Evolutionary conservation across 106 monocot species (phyloP), one percentile per base, ranked within the genome.

Genomic region (Vanilla planifolia): DNA sequence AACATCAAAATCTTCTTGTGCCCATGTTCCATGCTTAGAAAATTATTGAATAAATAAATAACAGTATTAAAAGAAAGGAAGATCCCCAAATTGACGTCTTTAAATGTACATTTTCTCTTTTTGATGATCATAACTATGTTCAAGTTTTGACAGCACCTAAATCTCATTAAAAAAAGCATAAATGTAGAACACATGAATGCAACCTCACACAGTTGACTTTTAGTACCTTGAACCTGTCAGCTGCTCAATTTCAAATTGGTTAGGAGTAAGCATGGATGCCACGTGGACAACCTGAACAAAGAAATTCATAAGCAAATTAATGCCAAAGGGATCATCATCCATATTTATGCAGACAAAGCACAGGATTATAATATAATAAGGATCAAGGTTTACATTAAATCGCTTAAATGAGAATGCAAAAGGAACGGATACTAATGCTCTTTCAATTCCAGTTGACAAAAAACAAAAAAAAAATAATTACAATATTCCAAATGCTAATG

Each of bases 191-290:
- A 50, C 26, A 50, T 8, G 13, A 0, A 53, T 22, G 22, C 32
- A 53, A 53, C 13, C 30, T 53, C 53, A 36, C 33, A 57, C 5
- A 57, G 8, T 35, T 35, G 20, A 57, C 8, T 51, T 51, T 6
- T 48, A 64, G 5, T 89, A 96, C 96, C 83, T 90, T 26, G 77
- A 84, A 66, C 96, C 90, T 59, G 96, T 87, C 36, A 96, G 78
- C 45, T 77, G 78, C 59, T 96, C 96, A 62, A 73, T 84, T 67
- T 96, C 96, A 73, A 96, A 91, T 55, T 96, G 96, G 55, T 96
- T 96, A 71, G 96, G 96, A 6, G 96, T 96, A 66, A 96, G 78
- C 96, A 96, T 91, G 45, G 96, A 87, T 19, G 96, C 96, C 55
- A 91, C 81, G 24, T 90, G 96, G 48, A 96, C 84, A 52, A 96